These are phyloP conservation scores for Fusarium nelsonii DNA, from an alignment of 2,329 filamentous ascomycete species.

Conservation along the genomic window DNA sequence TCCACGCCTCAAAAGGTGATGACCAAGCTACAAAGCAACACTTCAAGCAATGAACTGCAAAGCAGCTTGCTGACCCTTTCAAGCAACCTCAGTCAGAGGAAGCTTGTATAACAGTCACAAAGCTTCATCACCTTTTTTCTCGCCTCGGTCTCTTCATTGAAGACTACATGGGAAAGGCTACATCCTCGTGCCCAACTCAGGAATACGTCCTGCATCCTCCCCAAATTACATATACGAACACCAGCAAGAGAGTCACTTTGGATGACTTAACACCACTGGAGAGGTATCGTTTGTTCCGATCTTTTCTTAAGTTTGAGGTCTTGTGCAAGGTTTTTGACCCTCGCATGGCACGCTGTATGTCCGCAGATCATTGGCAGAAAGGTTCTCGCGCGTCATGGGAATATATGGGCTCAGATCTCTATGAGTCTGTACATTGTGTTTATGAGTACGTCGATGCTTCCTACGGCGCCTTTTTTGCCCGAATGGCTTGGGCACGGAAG, in stretches of 20 bases:
- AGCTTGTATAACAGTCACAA: background rate
- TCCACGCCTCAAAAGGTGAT: background rate
- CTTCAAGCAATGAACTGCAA: background rate
- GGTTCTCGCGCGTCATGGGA: background rate
- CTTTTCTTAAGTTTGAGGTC: background rate
- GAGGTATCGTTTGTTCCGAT: background rate
- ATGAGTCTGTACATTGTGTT: background rate
- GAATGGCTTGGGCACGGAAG: too few species aligned
- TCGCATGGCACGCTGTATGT: background rate
- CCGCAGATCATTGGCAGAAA: rapidly evolving
- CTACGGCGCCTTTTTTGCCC: background rate
- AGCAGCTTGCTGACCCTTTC: conserved; percentile 6
- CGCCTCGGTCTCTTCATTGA: conserved; percentile 22
- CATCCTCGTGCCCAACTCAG: background rate
- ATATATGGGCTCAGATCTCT: background rate
- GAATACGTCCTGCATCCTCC: conserved; percentile 26
- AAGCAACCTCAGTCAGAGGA: background rate
- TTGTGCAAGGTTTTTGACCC: background rate
- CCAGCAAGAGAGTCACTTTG: background rate
- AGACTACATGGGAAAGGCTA: conserved; percentile 36
- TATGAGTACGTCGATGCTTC: background rate
- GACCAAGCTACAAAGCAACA: background rate
- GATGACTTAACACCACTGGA: background rate
- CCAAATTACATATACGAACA: background rate
- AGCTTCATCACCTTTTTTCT: conserved; percentile 9